Evolutionary conservation across 371 early-diverging fungal genomes (phyloP).

Genomic region (Conidiobolus incongruus): DNA sequence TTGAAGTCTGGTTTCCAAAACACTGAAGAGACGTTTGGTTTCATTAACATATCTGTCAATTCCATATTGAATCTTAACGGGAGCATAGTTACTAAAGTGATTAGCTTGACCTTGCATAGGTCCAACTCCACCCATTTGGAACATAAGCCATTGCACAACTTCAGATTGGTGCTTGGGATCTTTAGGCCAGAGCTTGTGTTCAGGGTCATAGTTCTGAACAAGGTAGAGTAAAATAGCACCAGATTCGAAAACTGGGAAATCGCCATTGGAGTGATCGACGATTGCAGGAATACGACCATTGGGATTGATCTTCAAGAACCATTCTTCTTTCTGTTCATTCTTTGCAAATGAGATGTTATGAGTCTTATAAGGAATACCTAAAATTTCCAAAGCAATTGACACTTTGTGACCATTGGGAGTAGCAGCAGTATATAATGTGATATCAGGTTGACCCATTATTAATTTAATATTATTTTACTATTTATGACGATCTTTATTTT

Average conservation of each 20-base stretch:
- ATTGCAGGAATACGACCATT: slow-evolving; percentile 20
- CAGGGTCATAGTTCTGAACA: too few relatives aligned
- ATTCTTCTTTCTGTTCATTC: slow-evolving; percentile 20
- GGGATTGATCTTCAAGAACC: slow-evolving; percentile 26
- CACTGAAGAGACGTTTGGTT: slow-evolving; percentile 12
- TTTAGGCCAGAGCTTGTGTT: slow-evolving; percentile 13
- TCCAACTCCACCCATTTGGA: too few relatives aligned
- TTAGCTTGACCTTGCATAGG: slow-evolving; percentile 18
- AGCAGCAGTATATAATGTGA: not conserved
- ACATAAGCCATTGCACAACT: slow-evolving; percentile 19
- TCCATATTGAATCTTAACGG: slow-evolving; percentile 19
- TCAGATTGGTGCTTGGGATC: slow-evolving; percentile 16
- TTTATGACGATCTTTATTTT: too few relatives aligned
- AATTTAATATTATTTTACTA: too few relatives aligned
- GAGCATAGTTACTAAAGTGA: slow-evolving; percentile 17
- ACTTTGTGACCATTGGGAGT: too few relatives aligned
- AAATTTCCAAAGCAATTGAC: slow-evolving; percentile 16
- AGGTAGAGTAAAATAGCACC: too few relatives aligned
- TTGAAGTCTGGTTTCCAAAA: slow-evolving; percentile 5
- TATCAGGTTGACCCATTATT: too few relatives aligned
- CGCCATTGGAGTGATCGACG: slow-evolving; percentile 13
- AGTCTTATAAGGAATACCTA: slow-evolving; percentile 12
- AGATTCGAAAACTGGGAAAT: slow-evolving; percentile 20
- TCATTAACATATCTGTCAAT: slow-evolving; percentile 20
- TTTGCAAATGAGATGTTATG: slow-evolving; percentile 10